phyloP scores from a whole-genome alignment of 805 yeast species.

The Barnettozyma pratensis region DNA sequence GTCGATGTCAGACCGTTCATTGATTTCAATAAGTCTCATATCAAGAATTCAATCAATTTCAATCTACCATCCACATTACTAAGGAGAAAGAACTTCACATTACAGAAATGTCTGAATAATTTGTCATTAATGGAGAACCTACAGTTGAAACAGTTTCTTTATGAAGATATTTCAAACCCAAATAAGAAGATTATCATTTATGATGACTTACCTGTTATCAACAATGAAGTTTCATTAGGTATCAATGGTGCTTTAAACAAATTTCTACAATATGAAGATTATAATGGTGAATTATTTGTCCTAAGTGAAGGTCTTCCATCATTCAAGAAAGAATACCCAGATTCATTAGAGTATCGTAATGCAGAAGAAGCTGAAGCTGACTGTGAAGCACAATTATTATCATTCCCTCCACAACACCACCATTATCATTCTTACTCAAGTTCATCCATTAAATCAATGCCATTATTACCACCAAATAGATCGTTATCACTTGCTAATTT shows the following conservation, averaged over 20 bases:
- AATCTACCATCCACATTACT: conserved; percentile 88
- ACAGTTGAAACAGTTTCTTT: conserved; percentile 34
- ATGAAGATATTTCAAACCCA: conserved; percentile 1
- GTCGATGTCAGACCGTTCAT: conserved; percentile 81
- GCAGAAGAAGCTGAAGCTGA: background rate
- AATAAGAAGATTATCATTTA: conserved; percentile 17
- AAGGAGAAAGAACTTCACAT: conserved; percentile 66
- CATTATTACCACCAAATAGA: conserved; percentile 12
- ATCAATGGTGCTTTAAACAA: conserved; percentile 44
- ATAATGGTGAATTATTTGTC: conserved; percentile 38
- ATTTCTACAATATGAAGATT: conserved; percentile 34
- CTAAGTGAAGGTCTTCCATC: conserved; percentile 37
- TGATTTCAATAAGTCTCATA: conserved; percentile 56
- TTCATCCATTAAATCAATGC: background rate
- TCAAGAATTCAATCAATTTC: conserved; percentile 62
- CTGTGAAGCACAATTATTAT: background rate
- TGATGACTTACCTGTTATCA: conserved; percentile 17
- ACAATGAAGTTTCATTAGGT: conserved; percentile 30
- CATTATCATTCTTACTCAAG: conserved; percentile 1
- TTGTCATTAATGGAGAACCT: conserved; percentile 48
- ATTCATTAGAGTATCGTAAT: conserved; percentile 15
- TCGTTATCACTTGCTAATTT: conserved; percentile 18
- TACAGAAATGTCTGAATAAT: conserved; percentile 57
- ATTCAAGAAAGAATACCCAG: conserved; percentile 28
- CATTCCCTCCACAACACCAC: background rate